phyloP scores from a whole-genome alignment of 768 basidiomycete genomes.

The Steccherinum ochraceum region DNA sequence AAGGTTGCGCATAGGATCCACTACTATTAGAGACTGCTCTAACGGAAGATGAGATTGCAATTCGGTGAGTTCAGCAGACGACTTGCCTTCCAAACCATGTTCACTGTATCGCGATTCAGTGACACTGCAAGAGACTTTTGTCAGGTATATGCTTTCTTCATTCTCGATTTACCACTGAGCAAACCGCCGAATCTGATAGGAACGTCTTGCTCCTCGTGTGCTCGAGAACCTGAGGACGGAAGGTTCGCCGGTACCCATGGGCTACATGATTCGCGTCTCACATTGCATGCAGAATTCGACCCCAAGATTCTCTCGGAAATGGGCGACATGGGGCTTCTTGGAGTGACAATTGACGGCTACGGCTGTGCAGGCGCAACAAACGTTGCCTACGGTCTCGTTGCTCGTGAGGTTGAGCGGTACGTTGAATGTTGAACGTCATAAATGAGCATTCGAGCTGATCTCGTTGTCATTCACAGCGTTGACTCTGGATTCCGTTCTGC shows the following conservation, averaged over 20 bases:
- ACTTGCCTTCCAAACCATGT: neutral
- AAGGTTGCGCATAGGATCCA: slow-evolving; percentile 57
- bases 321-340: slow-evolving; percentile 87
- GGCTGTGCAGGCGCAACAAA: slow-evolving; percentile 89
- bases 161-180: too few relatives aligned
- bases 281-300: slow-evolving; percentile 56
- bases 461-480: slow-evolving; percentile 42
- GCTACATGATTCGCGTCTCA: neutral
- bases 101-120: slow-evolving; percentile 30
- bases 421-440: slow-evolving; percentile 8
- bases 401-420: slow-evolving; percentile 88
- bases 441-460: neutral
- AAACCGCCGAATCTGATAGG: slow-evolving; percentile 45
- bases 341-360: slow-evolving; percentile 89
- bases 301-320: slow-evolving; percentile 76
- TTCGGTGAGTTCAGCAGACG: slow-evolving; percentile 50
- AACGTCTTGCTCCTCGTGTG: slow-evolving; percentile 83
- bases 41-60: slow-evolving; percentile 85
- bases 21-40: slow-evolving; percentile 72
- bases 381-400: slow-evolving; percentile 92
- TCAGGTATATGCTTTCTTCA: too few relatives aligned
- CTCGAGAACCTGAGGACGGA: slow-evolving; percentile 84
- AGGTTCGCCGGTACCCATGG: slow-evolving; percentile 34
- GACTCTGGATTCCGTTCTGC: slow-evolving; percentile 96
- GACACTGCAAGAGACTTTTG: slow-evolving; percentile 78